Conservation (phyloP, 495 filamentous ascomycete species). For the Aspergillus carlsbadensis region DNA sequence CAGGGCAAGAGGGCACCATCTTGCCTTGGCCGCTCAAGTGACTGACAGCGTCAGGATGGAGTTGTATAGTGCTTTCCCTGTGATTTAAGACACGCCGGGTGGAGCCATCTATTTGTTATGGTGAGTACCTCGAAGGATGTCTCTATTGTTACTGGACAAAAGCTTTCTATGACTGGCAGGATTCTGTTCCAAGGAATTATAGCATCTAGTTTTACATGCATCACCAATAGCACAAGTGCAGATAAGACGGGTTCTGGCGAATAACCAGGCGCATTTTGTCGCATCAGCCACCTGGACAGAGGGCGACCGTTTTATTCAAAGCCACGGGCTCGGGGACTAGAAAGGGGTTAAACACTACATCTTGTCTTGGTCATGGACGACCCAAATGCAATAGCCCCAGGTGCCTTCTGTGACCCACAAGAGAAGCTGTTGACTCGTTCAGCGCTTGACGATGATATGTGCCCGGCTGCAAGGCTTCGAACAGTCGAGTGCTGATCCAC, state of each 20-base stretch:
- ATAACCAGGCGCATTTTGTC: background rate
- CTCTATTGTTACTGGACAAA: background rate
- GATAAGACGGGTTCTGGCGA: background rate
- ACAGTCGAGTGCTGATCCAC: background rate
- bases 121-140: too few species aligned
- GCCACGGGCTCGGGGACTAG: background rate
- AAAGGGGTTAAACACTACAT: too few species aligned
- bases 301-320: background rate
- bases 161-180: background rate
- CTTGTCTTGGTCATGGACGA: background rate
- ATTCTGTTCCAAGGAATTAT: background rate
- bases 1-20: background rate
- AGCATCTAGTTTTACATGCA: background rate
- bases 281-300: background rate
- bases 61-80: too few species aligned
- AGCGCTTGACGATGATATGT: background rate
- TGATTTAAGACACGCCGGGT: too few species aligned
- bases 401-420: background rate
- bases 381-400: background rate
- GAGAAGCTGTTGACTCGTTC: background rate
- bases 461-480: background rate
- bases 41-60: too few species aligned
- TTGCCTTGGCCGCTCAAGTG: background rate
- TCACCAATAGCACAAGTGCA: background rate
- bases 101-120: too few species aligned